Conservation (phyloP, 495 filamentous ascomycete species). For the Cairneyella variabilis region DNA sequence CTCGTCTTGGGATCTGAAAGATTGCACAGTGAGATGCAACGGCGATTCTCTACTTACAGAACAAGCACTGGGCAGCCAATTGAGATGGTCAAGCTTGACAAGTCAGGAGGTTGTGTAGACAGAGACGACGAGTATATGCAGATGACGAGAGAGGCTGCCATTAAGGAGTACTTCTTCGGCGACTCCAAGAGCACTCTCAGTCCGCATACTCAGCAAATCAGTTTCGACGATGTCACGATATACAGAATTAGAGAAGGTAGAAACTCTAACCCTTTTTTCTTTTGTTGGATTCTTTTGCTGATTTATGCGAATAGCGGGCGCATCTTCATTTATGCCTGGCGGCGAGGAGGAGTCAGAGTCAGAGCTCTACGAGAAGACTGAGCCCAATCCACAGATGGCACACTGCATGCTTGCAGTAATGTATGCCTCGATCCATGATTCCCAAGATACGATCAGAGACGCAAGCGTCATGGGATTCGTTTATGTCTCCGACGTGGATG, state of each 20-base stretch:
- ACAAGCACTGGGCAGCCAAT: constrained; percentile 56
- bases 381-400: constrained; percentile 56
- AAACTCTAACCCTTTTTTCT: constrained; percentile 3
- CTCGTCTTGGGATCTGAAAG: constrained; percentile 82
- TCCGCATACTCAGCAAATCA: constrained; percentile 75
- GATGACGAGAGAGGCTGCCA: constrained; percentile 63
- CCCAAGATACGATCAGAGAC: constrained; percentile 69
- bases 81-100: constrained; percentile 72
- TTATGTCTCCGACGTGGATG: constrained; percentile 87
- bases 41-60: constrained; percentile 59
- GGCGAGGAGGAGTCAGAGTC: constrained; percentile 31
- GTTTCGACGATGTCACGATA: constrained; percentile 67
- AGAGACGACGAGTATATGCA: constrained; percentile 74
- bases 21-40: constrained; percentile 72
- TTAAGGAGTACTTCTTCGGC: constrained; percentile 94
- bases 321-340: constrained; percentile 27
- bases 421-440: constrained; percentile 61
- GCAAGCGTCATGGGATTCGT: constrained; percentile 89
- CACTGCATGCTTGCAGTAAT: constrained; percentile 77
- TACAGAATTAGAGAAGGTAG: constrained; percentile 58
- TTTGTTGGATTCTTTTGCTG: too few species aligned
- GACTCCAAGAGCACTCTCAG: constrained; percentile 70
- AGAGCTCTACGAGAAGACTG: constrained; percentile 52
- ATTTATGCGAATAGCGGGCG: too few species aligned
- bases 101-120: constrained; percentile 84